Conservation (phyloP, 1,284 basidiomycete species). For the Earliella scabrosa region DNA sequence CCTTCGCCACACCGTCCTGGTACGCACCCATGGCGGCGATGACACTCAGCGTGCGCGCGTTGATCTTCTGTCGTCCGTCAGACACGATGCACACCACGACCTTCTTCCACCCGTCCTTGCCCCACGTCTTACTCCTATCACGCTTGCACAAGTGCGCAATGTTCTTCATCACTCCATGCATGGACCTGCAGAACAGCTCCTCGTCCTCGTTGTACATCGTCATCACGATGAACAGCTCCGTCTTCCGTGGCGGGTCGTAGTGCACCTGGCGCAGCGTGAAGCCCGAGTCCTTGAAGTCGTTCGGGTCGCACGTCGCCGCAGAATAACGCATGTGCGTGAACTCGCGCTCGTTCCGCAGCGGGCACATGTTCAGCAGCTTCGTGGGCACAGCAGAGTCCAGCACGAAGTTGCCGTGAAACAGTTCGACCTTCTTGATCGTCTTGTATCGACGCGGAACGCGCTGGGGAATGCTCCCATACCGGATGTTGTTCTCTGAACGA, state of each 20-base stretch:
- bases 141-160: conserved; percentile 82
- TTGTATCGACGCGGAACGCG: conserved; percentile 86
- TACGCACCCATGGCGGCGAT: conserved; percentile 86
- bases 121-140: conserved; percentile 90
- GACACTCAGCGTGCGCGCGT: conserved; percentile 82
- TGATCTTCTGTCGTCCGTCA: conserved; percentile 86
- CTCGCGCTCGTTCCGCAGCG: conserved; percentile 79
- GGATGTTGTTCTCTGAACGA: conserved; percentile 56
- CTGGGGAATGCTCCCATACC: conserved; percentile 87
- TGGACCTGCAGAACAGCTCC: conserved; percentile 80
- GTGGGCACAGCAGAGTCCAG: conserved; percentile 86
- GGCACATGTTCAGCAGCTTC: conserved; percentile 83
- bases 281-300: conserved; percentile 80
- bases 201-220: conserved; percentile 87
- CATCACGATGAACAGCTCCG: conserved; percentile 84
- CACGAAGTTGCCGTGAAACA: conserved; percentile 93
- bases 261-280: conserved; percentile 84
- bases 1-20: conserved; percentile 90
- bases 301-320: conserved; percentile 92
- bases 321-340: conserved; percentile 95
- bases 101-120: conserved; percentile 97
- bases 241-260: conserved; percentile 83
- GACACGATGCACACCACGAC: conserved; percentile 68
- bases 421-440: conserved; percentile 88
- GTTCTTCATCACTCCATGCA: conserved; percentile 94